Evolutionary conservation across 164 flowering plant genomes (phyloP).

Genomic region (Vitis rupestris): DNA sequence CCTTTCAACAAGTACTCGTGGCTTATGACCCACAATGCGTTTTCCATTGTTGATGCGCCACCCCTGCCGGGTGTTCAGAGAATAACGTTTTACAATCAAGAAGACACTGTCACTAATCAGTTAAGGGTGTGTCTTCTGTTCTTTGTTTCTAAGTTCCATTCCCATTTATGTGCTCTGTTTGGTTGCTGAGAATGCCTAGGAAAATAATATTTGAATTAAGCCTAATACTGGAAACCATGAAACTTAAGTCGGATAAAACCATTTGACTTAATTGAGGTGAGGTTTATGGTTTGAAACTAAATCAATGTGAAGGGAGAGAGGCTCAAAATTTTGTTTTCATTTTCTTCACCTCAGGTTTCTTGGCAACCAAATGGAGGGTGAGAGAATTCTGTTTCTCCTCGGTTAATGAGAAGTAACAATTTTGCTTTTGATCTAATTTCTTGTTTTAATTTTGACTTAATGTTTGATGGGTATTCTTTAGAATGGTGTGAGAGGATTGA

Average conservation of each 20-base stretch:
- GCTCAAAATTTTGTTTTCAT: neutral
- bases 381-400: neutral
- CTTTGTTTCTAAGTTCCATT: neutral
- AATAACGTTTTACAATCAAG: conserved; percentile 88
- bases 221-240: too few species aligned
- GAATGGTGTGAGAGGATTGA: conserved; percentile 98
- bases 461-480: conserved; percentile 29
- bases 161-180: conserved; percentile 4
- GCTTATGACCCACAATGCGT: conserved; percentile 92
- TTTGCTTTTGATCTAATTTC: neutral
- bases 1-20: conserved; percentile 96
- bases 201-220: neutral
- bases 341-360: neutral
- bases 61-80: conserved; percentile 66
- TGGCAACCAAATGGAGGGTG: too few species aligned
- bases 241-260: too few species aligned
- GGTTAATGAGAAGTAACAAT: neutral
- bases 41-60: conserved; percentile 83
- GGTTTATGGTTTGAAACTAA: too few species aligned
- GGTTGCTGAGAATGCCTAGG: neutral
- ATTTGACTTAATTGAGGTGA: too few species aligned
- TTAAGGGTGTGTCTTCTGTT: conserved; percentile 48
- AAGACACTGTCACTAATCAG: conserved; percentile 88
- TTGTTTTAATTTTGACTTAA: neutral
- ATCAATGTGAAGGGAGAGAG: too few species aligned